Evolutionary conservation across 495 filamentous ascomycete genomes (phyloP).

Genomic region (Oidiodendron maius): DNA sequence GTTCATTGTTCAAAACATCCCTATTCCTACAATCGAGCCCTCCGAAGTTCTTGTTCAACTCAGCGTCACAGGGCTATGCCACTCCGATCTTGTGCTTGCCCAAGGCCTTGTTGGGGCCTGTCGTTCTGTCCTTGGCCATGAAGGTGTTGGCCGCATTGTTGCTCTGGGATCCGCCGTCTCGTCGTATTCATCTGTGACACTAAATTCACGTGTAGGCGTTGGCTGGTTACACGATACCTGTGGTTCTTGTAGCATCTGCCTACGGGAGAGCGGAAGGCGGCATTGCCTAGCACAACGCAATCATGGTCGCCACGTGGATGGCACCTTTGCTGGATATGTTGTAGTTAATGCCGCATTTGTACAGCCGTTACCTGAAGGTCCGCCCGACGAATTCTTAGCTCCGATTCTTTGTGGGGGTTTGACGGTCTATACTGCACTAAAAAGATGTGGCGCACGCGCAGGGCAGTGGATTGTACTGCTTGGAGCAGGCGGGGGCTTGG

Average conservation of each 20-base stretch:
- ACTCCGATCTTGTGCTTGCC: conserved; percentile 60
- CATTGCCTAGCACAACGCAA: conserved; percentile 49
- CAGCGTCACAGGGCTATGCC: conserved; percentile 59
- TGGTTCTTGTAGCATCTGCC: conserved; percentile 36
- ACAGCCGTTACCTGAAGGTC: conserved; percentile 55
- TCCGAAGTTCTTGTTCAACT: conserved; percentile 61
- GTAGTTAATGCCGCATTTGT: conserved; percentile 55
- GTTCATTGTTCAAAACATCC: conserved; percentile 48
- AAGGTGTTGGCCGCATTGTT: conserved; percentile 53
- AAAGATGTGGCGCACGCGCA: conserved; percentile 46
- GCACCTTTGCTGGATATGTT: conserved; percentile 67
- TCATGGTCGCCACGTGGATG: conserved; percentile 41
- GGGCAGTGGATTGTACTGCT: conserved; percentile 60
- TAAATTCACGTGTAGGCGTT: conserved; percentile 58
- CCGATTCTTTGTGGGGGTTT: conserved; percentile 60
- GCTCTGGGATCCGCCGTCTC: conserved; percentile 50
- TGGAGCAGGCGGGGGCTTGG: conserved; percentile 62
- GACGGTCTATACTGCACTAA: conserved; percentile 51
- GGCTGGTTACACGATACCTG: conserved; percentile 37
- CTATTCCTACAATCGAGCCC: conserved; percentile 54
- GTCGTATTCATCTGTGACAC: conserved; percentile 42
- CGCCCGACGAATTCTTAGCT: conserved; percentile 49
- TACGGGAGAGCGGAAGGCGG: conserved; percentile 40
- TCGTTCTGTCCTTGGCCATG: conserved; percentile 59
- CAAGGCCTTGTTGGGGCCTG: conserved; percentile 53